Base-by-base conservation (phyloP, 2,329 filamentous ascomycete genomes). In the Thielaviopsis euricoi region DNA sequence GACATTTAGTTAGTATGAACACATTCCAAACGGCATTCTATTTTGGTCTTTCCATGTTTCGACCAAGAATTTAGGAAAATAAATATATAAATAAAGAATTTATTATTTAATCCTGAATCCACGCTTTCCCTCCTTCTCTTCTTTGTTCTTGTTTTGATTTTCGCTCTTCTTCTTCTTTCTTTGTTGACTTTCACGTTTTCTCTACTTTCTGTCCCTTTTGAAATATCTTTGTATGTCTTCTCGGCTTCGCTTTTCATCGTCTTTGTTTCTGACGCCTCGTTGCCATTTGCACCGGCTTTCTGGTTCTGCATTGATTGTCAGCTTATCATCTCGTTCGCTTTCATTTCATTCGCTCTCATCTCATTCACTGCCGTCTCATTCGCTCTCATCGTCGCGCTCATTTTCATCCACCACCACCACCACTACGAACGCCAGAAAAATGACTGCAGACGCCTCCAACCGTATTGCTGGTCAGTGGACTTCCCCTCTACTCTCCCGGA, bases 381-480 rank as follows among this genome's bases (percentile, higher is more conserved):
- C 22, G 19, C 51, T 22, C 21, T 15, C 48, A 21, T 25, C 48
- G 21, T 25, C n/a, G 4, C 6, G 19, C 23, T 51, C 15, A 21
- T 19, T 51, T 21, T 33, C 55, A 52, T 52, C 48, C 33, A 48
- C 15, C n/a, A n/a, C 5, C 46, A n/a, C n/a, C n/a, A n/a, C n/a
- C n/a, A n/a, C n/a, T n/a, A n/a, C n/a, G n/a, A n/a, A n/a, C n/a
- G n/a, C n/a, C n/a, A n/a, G n/a, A n/a, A 53, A 22, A 37, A 57
- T 57, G 56, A 53, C 56, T 48, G 50, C 19, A 10, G 43, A 56
- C 25, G 26, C 53, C n/a, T n/a, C n/a, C 9, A 33, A 48, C 33
- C 40, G 50, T 22, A 19, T 54, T 21, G 12, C 50, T 23, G 29
- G 55, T 52, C 29, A 49, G 19, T 15, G 19, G 33, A n/a, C 37